phyloP scores from a whole-genome alignment of 441 rosid genomes.

The Breynia disticha region DNA sequence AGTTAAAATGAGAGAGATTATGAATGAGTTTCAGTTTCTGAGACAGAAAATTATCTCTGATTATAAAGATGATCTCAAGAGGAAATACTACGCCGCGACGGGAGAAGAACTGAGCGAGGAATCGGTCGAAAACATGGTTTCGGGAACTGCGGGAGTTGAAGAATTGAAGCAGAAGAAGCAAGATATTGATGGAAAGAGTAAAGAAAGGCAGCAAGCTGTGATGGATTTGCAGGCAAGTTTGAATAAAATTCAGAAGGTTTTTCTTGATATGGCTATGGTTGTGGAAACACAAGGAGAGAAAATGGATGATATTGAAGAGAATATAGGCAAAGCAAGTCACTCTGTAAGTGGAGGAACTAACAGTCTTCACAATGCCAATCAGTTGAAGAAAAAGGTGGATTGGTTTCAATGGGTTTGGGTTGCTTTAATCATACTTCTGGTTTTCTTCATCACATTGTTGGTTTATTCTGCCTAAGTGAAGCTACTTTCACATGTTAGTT shows the following conservation, averaged over 20 bases:
- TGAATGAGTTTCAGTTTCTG: constrained; percentile 55
- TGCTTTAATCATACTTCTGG: constrained; percentile 38
- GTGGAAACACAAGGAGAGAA: constrained; percentile 73
- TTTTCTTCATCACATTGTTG: constrained; percentile 46
- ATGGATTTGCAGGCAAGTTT: constrained; percentile 66
- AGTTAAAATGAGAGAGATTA: constrained; percentile 39
- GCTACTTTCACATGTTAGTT: no score
- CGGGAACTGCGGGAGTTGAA: constrained; percentile 29
- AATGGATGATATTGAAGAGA: constrained; percentile 60
- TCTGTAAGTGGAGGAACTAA: constrained; percentile 62
- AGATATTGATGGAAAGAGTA: constrained; percentile 30
- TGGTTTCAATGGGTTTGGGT: constrained; percentile 44
- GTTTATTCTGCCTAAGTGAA: no score
- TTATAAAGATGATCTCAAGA: constrained; percentile 54
- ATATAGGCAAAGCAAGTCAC: constrained; percentile 41
- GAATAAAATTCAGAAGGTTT: constrained; percentile 63
- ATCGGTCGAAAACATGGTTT: constrained; percentile 42
- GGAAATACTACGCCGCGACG: constrained; percentile 50
- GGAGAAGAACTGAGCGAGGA: constrained; percentile 62
- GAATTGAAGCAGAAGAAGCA: constrained; percentile 26
- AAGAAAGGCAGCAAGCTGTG: constrained; percentile 55
- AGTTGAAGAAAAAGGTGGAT: constrained; percentile 43
- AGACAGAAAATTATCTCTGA: constrained; percentile 56
- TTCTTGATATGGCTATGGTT: constrained; percentile 85
- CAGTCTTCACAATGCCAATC: constrained; percentile 56